phyloP scores from a whole-genome alignment of 331 rosid species.

The Malus hybrid region DNA sequence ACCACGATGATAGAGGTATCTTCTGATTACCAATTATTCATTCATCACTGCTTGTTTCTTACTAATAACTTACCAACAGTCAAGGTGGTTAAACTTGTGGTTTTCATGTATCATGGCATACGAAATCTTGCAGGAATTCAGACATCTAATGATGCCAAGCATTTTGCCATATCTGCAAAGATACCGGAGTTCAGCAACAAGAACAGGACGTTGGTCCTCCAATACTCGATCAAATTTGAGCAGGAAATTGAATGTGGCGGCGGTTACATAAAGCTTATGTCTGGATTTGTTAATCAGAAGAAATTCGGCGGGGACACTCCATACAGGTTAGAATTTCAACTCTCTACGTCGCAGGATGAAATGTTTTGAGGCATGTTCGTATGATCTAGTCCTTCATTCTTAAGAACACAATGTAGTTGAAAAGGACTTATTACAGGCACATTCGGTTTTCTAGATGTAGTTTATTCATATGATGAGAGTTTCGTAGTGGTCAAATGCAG shows the following conservation, averaged over 20 bases:
- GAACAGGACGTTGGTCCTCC: conserved; percentile 70
- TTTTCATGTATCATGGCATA: background rate
- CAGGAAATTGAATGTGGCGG: conserved; percentile 92
- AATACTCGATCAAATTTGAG: conserved; percentile 67
- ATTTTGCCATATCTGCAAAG: conserved; percentile 73
- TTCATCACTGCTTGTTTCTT: conserved; percentile 1
- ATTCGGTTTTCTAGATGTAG: too few species aligned
- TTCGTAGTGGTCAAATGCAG: too few species aligned
- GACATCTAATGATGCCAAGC: conserved; percentile 69
- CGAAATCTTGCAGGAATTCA: conserved; percentile 52
- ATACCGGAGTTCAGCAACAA: conserved; percentile 63
- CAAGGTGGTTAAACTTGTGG: conserved; percentile 4
- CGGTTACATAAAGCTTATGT: conserved; percentile 73
- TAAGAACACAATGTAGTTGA: too few species aligned
- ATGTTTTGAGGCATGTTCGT: background rate
- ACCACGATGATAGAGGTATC: conserved; percentile 71
- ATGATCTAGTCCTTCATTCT: too few species aligned
- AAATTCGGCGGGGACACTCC: conserved; percentile 27
- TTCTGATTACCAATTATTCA: background rate
- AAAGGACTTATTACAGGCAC: too few species aligned
- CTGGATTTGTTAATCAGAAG: conserved; percentile 85
- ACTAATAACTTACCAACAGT: background rate
- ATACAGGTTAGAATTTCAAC: conserved; percentile 34
- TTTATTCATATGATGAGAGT: too few species aligned
- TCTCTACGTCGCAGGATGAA: background rate